phyloP scores from a whole-genome alignment of 805 yeast species.

The Pichia kluyveri region DNA sequence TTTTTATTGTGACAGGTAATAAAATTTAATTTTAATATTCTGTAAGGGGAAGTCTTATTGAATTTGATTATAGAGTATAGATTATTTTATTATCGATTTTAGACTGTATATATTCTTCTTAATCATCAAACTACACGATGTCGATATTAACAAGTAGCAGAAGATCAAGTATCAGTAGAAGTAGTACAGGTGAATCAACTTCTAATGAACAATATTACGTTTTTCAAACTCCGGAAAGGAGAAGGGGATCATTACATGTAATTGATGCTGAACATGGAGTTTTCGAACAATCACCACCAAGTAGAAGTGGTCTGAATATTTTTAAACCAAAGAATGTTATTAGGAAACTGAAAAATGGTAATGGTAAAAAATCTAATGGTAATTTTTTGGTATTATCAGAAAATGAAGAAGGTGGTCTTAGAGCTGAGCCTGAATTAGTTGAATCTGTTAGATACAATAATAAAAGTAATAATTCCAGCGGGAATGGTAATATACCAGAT shows the following conservation, averaged over 20 bases:
- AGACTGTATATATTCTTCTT: no score
- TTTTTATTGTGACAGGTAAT: no score
- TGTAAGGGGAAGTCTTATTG: no score
- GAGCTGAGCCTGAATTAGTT: slow-evolving; percentile 8
- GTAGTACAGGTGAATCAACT: neutral
- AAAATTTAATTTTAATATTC: no score
- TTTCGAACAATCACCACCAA: slow-evolving; percentile 4
- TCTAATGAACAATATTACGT: slow-evolving; percentile 6
- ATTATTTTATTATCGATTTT: no score
- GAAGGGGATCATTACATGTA: slow-evolving; percentile 5
- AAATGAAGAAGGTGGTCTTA: neutral
- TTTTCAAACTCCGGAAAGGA: neutral
- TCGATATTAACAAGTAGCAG: no score
- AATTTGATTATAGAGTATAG: no score
- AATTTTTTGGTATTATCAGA: neutral
- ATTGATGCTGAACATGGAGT: slow-evolving; percentile 10
- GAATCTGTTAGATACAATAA: neutral
- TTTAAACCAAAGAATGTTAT: neutral
- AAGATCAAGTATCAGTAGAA: no score
- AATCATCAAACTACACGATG: no score
- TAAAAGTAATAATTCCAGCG: no score
- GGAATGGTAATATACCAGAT: no score
- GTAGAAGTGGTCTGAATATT: neutral
- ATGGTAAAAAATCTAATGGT: neutral
- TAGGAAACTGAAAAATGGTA: neutral